phyloP scores from a whole-genome alignment of 805 yeast species.

The Torulaspora microellipsoides region DNA sequence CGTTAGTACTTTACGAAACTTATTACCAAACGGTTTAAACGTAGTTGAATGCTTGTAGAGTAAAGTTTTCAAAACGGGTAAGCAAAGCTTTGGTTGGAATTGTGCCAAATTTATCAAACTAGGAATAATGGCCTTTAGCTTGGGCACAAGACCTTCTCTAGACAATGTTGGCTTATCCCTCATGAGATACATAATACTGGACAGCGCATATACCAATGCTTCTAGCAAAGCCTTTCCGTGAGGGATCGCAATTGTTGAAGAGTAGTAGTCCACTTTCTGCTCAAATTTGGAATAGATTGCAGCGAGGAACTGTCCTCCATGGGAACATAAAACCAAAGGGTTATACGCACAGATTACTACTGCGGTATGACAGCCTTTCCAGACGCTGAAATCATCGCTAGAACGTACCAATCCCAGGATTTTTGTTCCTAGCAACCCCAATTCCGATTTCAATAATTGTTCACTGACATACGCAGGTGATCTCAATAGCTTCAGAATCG shows the following conservation, averaged over 20 bases:
- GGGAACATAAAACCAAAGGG: constrained; percentile 34
- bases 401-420: constrained; percentile 43
- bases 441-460: constrained; percentile 30
- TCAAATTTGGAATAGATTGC: constrained; percentile 29
- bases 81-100: constrained; percentile 35
- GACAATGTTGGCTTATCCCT: constrained; percentile 81
- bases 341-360: constrained; percentile 40
- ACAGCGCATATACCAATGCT: constrained; percentile 31
- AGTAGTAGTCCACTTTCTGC: constrained; percentile 23
- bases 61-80: constrained; percentile 42
- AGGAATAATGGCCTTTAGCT: constrained; percentile 57
- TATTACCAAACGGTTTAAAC: constrained; percentile 71
- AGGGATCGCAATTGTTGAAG: constrained; percentile 16
- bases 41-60: constrained; percentile 65
- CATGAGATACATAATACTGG: constrained; percentile 39
- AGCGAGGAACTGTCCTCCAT: constrained; percentile 28
- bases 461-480: constrained; percentile 31
- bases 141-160: constrained; percentile 79
- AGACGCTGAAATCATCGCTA: constrained; percentile 42
- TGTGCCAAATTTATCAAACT: constrained; percentile 45
- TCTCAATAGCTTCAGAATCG: constrained; percentile 23
- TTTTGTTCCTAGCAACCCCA: constrained; percentile 33
- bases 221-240: constrained; percentile 25
- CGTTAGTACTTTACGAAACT: constrained; percentile 46
- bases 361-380: constrained; percentile 57